These are phyloP conservation scores for Cenchrus purpureus DNA, from an alignment of 176 grass and related monocot genomes.

Conservation along the genomic window DNA sequence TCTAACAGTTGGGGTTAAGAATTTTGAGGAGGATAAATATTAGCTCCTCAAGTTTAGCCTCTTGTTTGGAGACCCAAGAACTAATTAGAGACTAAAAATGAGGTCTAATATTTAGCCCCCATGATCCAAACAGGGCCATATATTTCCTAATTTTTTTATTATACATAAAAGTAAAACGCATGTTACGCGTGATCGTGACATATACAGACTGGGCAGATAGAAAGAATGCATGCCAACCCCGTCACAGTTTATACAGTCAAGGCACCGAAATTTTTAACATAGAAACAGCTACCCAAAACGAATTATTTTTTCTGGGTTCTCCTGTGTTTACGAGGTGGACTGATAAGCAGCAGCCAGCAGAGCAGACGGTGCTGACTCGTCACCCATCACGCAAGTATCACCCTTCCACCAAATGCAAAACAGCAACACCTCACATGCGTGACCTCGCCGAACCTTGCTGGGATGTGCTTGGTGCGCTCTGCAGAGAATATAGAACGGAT, in stretches of 20 bases:
- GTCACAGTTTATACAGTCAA: background rate
- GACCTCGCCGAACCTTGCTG: conserved; percentile 47
- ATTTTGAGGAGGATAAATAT: too few species aligned
- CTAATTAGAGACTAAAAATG: too few species aligned
- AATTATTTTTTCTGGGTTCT: conserved; percentile 3
- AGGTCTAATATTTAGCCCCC: too few species aligned
- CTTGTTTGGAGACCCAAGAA: too few species aligned
- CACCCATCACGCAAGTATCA: background rate
- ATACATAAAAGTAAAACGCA: background rate
- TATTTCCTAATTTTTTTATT: background rate
- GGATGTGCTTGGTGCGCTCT: conserved; percentile 33
- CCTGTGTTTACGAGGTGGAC: background rate
- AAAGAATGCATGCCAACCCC: background rate
- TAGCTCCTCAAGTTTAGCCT: too few species aligned
- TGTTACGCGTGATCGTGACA: background rate
- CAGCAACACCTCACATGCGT: conserved; percentile 44
- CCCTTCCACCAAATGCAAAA: background rate
- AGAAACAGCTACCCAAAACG: background rate
- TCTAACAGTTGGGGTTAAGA: too few species aligned
- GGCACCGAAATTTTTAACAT: background rate
- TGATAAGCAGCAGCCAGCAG: background rate
- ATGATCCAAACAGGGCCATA: too few species aligned
- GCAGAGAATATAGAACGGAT: background rate
- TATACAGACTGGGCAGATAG: background rate
- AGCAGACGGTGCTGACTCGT: background rate